Conservation (phyloP, 805 yeast species). For the Tetrapisispora nanseiensis region DNA sequence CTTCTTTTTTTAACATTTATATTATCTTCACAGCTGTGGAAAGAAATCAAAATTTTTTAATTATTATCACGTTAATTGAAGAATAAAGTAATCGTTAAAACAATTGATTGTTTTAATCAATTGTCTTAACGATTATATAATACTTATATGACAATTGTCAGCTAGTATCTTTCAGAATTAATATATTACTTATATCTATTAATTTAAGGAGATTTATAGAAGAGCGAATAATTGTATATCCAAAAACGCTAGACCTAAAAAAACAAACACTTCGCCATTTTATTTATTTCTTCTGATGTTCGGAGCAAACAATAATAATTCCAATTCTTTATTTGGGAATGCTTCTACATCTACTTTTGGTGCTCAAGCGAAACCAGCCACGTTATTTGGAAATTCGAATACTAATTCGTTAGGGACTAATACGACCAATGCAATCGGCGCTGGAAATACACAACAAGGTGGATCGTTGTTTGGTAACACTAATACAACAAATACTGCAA, state of each 20-base stretch:
- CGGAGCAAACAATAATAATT: neutral
- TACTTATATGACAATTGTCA: no score
- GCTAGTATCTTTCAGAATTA: no score
- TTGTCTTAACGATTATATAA: no score
- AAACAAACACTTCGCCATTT: neutral
- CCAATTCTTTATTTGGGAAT: conserved; percentile 1
- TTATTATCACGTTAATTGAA: no score
- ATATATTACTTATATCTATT: no score
- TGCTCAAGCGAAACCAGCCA: neutral
- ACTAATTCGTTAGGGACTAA: neutral
- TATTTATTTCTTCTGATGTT: neutral
- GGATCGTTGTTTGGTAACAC: conserved; percentile 15
- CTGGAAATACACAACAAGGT: neutral
- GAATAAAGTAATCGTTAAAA: no score
- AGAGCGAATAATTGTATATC: no score
- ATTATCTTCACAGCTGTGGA: no score
- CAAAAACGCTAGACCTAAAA: neutral
- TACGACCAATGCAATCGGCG: neutral
- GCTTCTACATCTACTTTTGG: neutral
- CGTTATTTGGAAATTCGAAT: conserved; percentile 1
- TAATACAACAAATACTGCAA: conserved; percentile 4
- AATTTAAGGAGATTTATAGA: no score
- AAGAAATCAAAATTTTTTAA: no score
- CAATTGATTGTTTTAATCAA: no score
- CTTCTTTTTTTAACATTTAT: no score